Conservation (phyloP, 225 moss, liverwort and hornwort genomes). For the Lunularia cruciata region DNA sequence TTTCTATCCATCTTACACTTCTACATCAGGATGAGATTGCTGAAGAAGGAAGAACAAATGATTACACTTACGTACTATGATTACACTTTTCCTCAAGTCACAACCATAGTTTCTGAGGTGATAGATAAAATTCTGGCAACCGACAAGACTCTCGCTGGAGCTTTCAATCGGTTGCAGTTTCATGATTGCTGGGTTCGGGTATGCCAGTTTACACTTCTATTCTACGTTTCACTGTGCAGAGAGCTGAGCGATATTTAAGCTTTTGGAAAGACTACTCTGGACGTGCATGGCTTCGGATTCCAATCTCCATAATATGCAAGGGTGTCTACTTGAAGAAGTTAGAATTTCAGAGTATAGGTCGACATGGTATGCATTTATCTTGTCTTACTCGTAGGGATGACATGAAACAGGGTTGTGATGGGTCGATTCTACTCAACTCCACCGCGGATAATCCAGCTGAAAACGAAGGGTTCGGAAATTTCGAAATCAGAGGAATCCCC, state of each 20-base stretch:
- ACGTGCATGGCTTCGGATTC: neutral
- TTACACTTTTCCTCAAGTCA: neutral
- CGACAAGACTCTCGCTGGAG: constrained; percentile 6
- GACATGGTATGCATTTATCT: neutral
- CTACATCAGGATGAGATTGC: too few relatives aligned
- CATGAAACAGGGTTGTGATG: constrained; percentile 59
- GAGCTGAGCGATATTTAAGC: neutral
- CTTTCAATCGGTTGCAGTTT: constrained; percentile 11
- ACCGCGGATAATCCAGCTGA: constrained; percentile 58
- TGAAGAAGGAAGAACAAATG: too few relatives aligned
- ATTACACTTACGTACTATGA: constrained; percentile 1
- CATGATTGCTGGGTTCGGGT: constrained; percentile 20
- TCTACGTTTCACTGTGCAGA: neutral
- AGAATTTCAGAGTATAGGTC: too few relatives aligned
- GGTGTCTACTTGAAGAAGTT: too few relatives aligned
- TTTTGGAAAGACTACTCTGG: neutral
- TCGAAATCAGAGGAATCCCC: constrained; percentile 42
- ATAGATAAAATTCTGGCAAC: neutral
- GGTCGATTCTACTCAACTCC: constrained; percentile 64
- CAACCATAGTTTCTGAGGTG: too few relatives aligned
- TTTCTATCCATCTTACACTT: too few relatives aligned
- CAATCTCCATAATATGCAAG: neutral
- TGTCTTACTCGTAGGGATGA: neutral
- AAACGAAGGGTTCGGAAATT: constrained; percentile 58
- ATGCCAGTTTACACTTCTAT: too few relatives aligned